Evolutionary conservation across 2,329 filamentous ascomycete genomes (phyloP), one percentile per base, ranked within the genome.

Genomic region (Xylariaceae sp.): DNA sequence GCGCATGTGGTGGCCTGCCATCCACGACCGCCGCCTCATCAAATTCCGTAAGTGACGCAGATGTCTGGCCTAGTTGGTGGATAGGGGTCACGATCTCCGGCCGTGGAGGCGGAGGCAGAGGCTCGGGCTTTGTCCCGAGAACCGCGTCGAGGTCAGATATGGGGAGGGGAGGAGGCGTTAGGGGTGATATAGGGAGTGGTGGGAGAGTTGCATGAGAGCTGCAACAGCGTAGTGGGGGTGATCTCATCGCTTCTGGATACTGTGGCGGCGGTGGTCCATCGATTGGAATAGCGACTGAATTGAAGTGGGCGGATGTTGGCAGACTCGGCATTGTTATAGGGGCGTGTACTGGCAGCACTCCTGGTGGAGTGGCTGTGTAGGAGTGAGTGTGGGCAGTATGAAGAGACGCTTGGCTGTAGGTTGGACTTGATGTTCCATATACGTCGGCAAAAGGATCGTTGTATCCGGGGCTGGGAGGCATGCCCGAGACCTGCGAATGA

Each of bases 81-180:
- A 58, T 58, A 17, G 56, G 56, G 31, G 50, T 49, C n/a, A 56
- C 44, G 17, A 56, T 42, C 22, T 50, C 47, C 18, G 50, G 50
- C 1, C 28, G 6, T 1, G 31, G 5, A 31, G 42, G 22, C 42
- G 17, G 22, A 28, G 22, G 40, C 18, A 14, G 40, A 16, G 16
- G 34, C 34, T 38, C 34, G 34, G 16, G 34, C 16, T 38, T 16
- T 5, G 16, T 16, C 34, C 16, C 16, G 34, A 38, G 13, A 38
- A 38, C 22, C 34, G 34, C 13, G 13, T 38, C 34, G 34, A 38
- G 13, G 13, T 38, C 34, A 14, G 34, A 38, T 28, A 28, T 7
- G 22, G 22, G 22, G 22, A 28, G 22, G 22, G 22, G 22, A 28
- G 22, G 22, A 28, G 22, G 22, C 4, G 22, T 28, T 4, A 38